Percentiles rank a stretch among this genome's conserved stretches.
These are phyloP conservation scores for Dryas drummondii DNA, from an alignment of 306 rosid genomes.

Conservation along the genomic window DNA sequence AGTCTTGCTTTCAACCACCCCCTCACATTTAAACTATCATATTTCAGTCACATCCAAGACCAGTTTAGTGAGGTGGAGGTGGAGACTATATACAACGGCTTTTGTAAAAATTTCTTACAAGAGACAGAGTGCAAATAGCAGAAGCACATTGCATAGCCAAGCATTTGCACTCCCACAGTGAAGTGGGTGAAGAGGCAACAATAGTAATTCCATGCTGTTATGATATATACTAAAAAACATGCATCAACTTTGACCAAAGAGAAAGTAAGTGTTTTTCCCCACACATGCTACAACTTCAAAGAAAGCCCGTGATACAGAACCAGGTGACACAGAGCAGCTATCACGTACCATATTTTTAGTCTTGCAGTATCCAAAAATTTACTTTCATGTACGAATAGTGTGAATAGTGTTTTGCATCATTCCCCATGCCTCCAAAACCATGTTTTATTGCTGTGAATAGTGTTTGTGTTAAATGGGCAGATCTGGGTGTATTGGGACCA, in stretches of 20 bases:
- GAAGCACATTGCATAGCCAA: too few relatives aligned
- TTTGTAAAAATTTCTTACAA: too few relatives aligned
- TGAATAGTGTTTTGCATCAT: too few relatives aligned
- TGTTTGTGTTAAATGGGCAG: constrained; percentile 41
- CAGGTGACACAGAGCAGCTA: constrained; percentile 40
- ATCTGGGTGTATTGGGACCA: constrained; percentile 53
- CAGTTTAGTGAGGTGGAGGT: too few relatives aligned
- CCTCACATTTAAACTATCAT: too few relatives aligned
- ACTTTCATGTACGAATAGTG: constrained; percentile 37
- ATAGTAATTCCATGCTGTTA: neutral
- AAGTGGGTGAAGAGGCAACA: neutral
- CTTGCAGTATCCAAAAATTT: constrained; percentile 29
- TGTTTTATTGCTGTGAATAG: constrained; percentile 22
- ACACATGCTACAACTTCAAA: neutral
- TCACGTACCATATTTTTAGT: constrained; percentile 34
- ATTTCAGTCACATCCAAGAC: too few relatives aligned
- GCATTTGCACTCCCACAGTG: neutral
- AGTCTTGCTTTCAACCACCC: too few relatives aligned
- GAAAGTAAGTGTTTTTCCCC: neutral
- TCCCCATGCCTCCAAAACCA: constrained; percentile 43
- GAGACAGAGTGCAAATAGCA: too few relatives aligned
- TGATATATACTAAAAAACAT: neutral
- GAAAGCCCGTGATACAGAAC: neutral
- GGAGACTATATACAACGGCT: too few relatives aligned
- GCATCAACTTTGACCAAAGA: constrained; percentile 5